Evolutionary conservation across 208 protist genomes (phyloP).

Genomic region (Perkinsela sp.): DNA sequence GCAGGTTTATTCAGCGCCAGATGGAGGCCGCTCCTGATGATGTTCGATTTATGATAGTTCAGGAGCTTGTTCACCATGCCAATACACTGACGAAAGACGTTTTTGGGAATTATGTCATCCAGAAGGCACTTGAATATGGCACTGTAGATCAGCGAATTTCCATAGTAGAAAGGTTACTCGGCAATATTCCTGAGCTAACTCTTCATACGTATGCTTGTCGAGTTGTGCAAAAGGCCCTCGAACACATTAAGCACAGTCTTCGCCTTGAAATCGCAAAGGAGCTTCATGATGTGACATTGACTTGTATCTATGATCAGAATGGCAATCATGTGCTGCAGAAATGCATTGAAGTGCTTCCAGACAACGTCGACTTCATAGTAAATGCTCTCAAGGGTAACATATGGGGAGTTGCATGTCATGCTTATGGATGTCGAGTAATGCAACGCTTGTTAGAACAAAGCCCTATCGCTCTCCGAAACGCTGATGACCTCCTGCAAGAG

Average conservation of each 20-base stretch:
- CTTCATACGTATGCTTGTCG: constrained; percentile 87
- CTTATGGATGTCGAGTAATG: constrained; percentile 95
- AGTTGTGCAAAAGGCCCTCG: constrained; percentile 91
- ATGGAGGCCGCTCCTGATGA: constrained; percentile 57
- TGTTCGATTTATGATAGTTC: constrained; percentile 45
- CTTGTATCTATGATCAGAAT: constrained; percentile 94
- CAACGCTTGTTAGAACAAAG: constrained; percentile 77
- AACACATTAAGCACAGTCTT: constrained; percentile 45
- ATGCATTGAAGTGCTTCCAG: constrained; percentile 81
- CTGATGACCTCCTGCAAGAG: constrained; percentile 54
- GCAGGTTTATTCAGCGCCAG: constrained; percentile 84
- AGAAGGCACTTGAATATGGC: constrained; percentile 91
- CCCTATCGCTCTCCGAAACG: constrained; percentile 8
- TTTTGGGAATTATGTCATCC: constrained; percentile 94
- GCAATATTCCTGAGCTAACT: constrained; percentile 71
- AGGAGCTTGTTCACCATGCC: constrained; percentile 61
- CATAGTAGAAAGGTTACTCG: constrained; percentile 39
- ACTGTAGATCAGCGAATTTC: constrained; percentile 30
- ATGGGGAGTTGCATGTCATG: constrained; percentile 80
- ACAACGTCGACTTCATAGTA: constrained; percentile 78
- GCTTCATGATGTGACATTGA: constrained; percentile 73
- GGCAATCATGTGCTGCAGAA: constrained; percentile 98
- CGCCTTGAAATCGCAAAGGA: constrained; percentile 62
- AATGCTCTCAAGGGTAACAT: constrained; percentile 73
- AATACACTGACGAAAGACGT: constrained; percentile 80